Conservation (phyloP, 2,329 filamentous ascomycete species). For the Botrytis medusae region DNA sequence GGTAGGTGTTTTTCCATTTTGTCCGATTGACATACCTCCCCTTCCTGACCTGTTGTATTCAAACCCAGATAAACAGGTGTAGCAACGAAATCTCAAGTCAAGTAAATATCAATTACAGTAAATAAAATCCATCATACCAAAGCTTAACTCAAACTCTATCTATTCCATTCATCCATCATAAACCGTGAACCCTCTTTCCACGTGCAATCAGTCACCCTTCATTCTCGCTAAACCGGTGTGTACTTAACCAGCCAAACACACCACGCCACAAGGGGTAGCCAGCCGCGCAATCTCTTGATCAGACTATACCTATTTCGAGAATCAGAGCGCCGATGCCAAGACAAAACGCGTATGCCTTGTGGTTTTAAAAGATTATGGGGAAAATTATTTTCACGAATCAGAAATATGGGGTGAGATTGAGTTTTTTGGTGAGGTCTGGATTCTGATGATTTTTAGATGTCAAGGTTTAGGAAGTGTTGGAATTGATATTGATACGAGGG, state of each 20-base stretch:
- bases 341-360: conserved; percentile 2
- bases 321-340: neutral
- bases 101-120: neutral
- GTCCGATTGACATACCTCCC: neutral
- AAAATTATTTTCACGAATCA: neutral
- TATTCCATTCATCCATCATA: neutral
- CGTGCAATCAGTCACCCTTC: neutral
- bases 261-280: conserved; percentile 9
- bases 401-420: neutral
- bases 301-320: neutral
- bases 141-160: conserved; percentile 2
- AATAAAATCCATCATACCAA: neutral
- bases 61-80: neutral
- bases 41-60: neutral
- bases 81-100: neutral
- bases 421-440: neutral
- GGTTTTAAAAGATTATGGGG: neutral
- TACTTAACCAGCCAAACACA: conserved; percentile 3
- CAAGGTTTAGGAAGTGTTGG: neutral
- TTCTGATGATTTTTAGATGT: neutral
- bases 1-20: neutral
- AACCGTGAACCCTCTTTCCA: neutral
- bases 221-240: neutral
- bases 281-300: conserved; percentile 4
- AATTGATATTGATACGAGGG: neutral